Evolutionary conservation across 148 eudicot genomes (phyloP), one percentile per base, ranked within the genome.

Genomic region (Heliamphora exappendiculata): DNA sequence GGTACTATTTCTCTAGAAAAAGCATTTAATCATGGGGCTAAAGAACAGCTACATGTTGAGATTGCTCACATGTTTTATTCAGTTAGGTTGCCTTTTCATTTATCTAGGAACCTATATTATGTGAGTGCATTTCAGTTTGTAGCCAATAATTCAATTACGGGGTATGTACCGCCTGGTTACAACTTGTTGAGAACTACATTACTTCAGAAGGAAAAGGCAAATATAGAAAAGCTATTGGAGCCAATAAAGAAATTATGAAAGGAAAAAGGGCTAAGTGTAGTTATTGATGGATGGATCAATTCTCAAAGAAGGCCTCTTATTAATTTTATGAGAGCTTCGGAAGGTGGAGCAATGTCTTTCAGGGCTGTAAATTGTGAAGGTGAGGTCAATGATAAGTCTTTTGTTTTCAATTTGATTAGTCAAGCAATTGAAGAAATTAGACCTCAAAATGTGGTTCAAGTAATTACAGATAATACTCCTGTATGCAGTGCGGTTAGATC

Each of bases 211-310:
- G 74, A 82, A 16, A 75, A 47, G 31, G 67, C 31, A 20, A 31
- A 67, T 26, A 22, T 81, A 49, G 73, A 81, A 12, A 75, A 16
- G 34, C 31, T 31, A 20, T 59, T 81, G 53, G 33, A 60, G 24
- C 73, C 47, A 1, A 74, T 49, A 2, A 76, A 49, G 9, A 9
- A 33, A 0, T 68, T 77, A 9, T 79, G 81, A 71, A 22, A n/a
- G 2, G 57, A 70, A 28, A 70, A 70, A 16, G 41, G 4, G 16
- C 11, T 70, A 7, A 12, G 37, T 7, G 50, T 84, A 44, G 77
- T 81, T 0, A 26, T 31, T 41, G 78, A 84, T 78, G 87, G 84
- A 5, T 78, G 81, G 81, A 62, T 47, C 44, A 81, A 79, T 55
- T 64, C 82, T 2, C 72, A 75, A 58, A 79, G 73, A 39, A 79